Evolutionary conservation across 2,329 filamentous ascomycete species (phyloP), one percentile per base, ranked within the genome.

Genomic region (Paecilomyces fulvus): DNA sequence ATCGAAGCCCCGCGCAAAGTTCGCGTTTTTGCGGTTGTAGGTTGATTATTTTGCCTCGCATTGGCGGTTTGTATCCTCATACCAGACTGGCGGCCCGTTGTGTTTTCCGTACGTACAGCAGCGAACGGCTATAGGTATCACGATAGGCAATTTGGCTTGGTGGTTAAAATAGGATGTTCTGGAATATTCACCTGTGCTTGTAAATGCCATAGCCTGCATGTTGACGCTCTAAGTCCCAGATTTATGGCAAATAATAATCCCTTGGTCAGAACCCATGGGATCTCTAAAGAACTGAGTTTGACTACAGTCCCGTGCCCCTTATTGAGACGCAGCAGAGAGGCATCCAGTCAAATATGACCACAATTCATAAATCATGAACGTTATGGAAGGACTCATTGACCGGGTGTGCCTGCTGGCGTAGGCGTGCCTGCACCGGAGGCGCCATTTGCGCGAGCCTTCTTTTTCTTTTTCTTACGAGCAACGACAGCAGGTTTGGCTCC

Each of bases 401-500:
- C 69, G 1, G 70, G 67, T 3, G 74, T 70, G 31, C 77, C 77
- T 37, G 77, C 79, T 1, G 85, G 84, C 1, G 84, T 87, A 1
- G 81, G 84, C 1, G 81, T 79, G 0, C 80, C 80, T 61, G 83
- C 84, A 2, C 79, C 81, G 6, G 72, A 71, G 14, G 65, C 59
- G 10, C 69, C 73, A 63, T 72, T 74, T 20, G 62, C 58, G 8
- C 66, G 84, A 54, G 82, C 81, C 77, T 86, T 90, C 81, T 87
- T 90, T 78, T 88, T 91, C 71, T 86, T 89, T 77, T 87, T 91
- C 66, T 80, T 85, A 54, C 81, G 78, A 1, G 84, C 82, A 17
- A 92, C 78, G 4, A 92, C 87, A n/a, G 85, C 87, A 1, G 90
- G 90, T 65, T 86, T 89, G 4, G 82, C 79, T 20, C 89, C 89